phyloP scores from a whole-genome alignment of 305 asterid genomes.

The Fraxinus floribunda region DNA sequence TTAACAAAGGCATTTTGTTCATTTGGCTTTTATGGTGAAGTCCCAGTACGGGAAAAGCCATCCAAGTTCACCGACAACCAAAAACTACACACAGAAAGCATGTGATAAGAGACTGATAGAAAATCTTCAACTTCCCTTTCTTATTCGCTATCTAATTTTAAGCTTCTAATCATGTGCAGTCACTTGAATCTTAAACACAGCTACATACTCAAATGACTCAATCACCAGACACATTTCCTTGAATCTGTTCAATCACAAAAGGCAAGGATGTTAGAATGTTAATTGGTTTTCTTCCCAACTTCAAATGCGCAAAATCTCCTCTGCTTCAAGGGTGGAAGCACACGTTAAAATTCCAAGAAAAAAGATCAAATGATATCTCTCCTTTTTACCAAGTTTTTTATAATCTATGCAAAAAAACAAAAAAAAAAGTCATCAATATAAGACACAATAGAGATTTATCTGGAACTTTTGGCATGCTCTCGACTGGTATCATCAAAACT shows the following conservation, averaged over 20 bases:
- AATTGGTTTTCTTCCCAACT: constrained; percentile 3
- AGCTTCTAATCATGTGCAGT: background rate
- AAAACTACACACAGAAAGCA: constrained; percentile 38
- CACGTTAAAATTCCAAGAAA: background rate
- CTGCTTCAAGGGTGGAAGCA: background rate
- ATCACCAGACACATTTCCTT: constrained; percentile 23
- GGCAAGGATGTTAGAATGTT: constrained; percentile 19
- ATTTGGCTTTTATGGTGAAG: constrained; percentile 53
- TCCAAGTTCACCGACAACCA: constrained; percentile 40
- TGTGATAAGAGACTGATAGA: constrained; percentile 35
- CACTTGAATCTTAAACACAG: constrained; percentile 11
- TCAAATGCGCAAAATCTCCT: background rate
- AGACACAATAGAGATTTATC: background rate
- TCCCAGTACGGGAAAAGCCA: constrained; percentile 63
- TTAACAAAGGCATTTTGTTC: constrained; percentile 50
- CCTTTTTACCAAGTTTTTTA: background rate
- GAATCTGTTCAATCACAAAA: constrained; percentile 31
- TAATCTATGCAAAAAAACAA: background rate
- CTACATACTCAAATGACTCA: constrained; percentile 11
- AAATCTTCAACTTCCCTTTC: constrained; percentile 18
- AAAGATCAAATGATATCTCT: background rate
- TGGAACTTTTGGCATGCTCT: background rate
- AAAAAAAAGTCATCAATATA: background rate
- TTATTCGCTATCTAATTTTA: constrained; percentile 2
- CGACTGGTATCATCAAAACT: background rate